Evolutionary conservation across 176 grass and related monocot genomes (phyloP).

Genomic region (Zizania latifolia): DNA sequence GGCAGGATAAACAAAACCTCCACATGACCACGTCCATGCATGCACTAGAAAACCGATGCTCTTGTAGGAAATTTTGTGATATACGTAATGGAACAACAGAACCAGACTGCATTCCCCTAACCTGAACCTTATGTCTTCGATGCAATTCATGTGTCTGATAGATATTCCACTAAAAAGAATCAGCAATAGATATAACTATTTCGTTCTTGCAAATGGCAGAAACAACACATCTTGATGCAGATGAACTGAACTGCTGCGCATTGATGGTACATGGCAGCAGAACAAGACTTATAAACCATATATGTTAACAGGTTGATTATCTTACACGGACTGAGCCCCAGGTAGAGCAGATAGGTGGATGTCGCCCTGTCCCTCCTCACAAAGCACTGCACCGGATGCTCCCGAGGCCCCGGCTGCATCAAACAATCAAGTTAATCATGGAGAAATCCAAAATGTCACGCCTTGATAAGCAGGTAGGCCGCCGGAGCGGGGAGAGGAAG

Average conservation of each 20-base stretch:
- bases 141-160: not conserved
- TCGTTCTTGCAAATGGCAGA: not conserved
- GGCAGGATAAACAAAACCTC: not conserved
- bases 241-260: not conserved
- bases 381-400: slow-evolving; percentile 86
- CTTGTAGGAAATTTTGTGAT: not conserved
- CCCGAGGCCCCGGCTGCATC: slow-evolving; percentile 63
- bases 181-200: not conserved
- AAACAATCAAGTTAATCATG: slow-evolving; percentile 33
- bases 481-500: not conserved
- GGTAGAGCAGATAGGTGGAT: slow-evolving; percentile 83
- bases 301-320: not conserved
- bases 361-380: slow-evolving; percentile 76
- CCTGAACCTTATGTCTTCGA: not conserved
- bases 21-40: not conserved
- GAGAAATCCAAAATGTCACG: not conserved
- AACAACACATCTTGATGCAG: not conserved
- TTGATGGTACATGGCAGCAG: not conserved
- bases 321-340: slow-evolving; percentile 94
- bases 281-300: not conserved
- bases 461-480: not conserved
- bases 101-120: not conserved
- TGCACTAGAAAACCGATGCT: not conserved
- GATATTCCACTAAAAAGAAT: not conserved
- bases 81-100: not conserved